Percentiles rank a stretch among this genome's conserved stretches.
phyloP scores from a whole-genome alignment of 495 filamentous ascomycete species.

The Penicillium turbatum region DNA sequence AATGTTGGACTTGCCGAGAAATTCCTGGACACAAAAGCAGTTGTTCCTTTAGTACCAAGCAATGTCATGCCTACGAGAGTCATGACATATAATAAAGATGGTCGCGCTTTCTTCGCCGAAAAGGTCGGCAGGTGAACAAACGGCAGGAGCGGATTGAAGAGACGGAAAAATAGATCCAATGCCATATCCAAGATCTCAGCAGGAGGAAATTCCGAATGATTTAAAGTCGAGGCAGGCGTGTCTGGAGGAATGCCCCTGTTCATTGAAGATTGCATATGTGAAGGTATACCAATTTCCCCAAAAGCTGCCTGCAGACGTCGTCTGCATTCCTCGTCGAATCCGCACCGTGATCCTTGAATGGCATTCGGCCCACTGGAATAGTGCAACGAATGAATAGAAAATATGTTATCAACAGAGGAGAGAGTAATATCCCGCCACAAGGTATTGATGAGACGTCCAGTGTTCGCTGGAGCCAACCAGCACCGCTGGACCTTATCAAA shows the following conservation, averaged over 20 bases:
- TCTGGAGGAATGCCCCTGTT: conserved; percentile 25
- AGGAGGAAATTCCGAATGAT: conserved; percentile 40
- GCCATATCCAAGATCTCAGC: conserved; percentile 53
- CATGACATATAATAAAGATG: conserved; percentile 46
- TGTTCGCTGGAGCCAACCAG: conserved; percentile 44
- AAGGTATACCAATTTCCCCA: conserved; percentile 21
- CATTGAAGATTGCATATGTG: conserved; percentile 23
- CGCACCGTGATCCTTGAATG: conserved; percentile 41
- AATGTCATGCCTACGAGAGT: conserved; percentile 51
- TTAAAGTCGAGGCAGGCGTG: conserved; percentile 19
- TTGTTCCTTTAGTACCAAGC: conserved; percentile 46
- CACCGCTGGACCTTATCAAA: conserved; percentile 48
- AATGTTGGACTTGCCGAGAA: conserved; percentile 35
- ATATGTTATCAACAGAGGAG: conserved; percentile 43
- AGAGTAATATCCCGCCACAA: conserved; percentile 46
- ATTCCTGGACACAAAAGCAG: conserved; percentile 43
- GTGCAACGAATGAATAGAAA: conserved; percentile 30
- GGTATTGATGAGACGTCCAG: conserved; percentile 45
- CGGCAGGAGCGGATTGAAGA: conserved; percentile 48
- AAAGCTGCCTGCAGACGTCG: conserved; percentile 40
- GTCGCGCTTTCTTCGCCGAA: conserved; percentile 41
- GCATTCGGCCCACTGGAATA: conserved; percentile 19
- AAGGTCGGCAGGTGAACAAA: conserved; percentile 51
- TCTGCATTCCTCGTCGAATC: conserved; percentile 48
- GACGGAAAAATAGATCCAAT: conserved; percentile 51